phyloP scores from a whole-genome alignment of 2,329 filamentous ascomycete genomes.

The Calonectria honghensis region DNA sequence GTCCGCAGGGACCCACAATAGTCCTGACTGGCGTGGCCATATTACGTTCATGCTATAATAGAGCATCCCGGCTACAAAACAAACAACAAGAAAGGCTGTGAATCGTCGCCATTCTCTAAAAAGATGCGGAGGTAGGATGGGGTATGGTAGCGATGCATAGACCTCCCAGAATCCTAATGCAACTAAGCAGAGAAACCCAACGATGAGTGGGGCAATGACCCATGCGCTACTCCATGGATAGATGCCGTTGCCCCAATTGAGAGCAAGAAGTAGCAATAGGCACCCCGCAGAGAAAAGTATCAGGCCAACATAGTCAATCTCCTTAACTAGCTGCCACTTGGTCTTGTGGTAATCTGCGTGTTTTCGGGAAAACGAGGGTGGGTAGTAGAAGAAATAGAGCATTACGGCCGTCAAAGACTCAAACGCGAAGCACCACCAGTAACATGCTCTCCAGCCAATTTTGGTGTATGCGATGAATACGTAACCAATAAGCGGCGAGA shows the following conservation, averaged over 20 bases:
- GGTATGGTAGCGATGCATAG: slow-evolving; percentile 46
- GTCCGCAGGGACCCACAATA: slow-evolving; percentile 51
- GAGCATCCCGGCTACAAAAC: slow-evolving; percentile 52
- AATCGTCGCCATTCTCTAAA: slow-evolving; percentile 52
- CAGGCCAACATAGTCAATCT: slow-evolving; percentile 47
- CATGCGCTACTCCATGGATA: slow-evolving; percentile 51
- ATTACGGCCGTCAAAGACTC: slow-evolving; percentile 52
- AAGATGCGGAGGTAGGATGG: slow-evolving; percentile 50
- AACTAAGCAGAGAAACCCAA: slow-evolving; percentile 49
- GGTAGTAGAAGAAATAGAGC: slow-evolving; percentile 58
- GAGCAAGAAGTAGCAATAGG: slow-evolving; percentile 42
- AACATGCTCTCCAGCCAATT: slow-evolving; percentile 57
- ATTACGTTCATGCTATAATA: slow-evolving; percentile 52
- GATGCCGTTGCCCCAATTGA: slow-evolving; percentile 50
- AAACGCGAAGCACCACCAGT: slow-evolving; percentile 60
- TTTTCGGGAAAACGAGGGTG: slow-evolving; percentile 60
- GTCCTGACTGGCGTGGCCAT: slow-evolving; percentile 53
- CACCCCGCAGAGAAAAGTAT: slow-evolving; percentile 44
- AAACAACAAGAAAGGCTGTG: slow-evolving; percentile 43
- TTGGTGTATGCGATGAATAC: slow-evolving; percentile 57
- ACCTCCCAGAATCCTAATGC: slow-evolving; percentile 46
- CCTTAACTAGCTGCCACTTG: slow-evolving; percentile 46
- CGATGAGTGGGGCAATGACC: slow-evolving; percentile 51
- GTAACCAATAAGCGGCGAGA: slow-evolving; percentile 57
- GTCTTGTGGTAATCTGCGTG: slow-evolving; percentile 50